phyloP scores from a whole-genome alignment of 1,284 basidiomycete species.

The Lentinula novae-zelandiae region DNA sequence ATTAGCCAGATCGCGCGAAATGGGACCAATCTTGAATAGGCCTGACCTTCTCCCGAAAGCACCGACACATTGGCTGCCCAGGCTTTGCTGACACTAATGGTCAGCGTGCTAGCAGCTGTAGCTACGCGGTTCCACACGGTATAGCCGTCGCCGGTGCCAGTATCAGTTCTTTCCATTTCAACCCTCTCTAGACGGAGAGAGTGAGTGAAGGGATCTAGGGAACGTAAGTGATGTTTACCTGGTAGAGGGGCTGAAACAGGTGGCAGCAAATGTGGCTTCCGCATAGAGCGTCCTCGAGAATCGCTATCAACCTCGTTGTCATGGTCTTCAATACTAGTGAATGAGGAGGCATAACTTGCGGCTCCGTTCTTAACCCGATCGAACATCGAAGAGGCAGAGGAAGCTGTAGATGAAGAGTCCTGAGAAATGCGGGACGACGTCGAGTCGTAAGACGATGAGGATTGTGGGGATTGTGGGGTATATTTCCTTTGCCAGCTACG shows the following conservation, averaged over 20 bases:
- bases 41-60: slow-evolving; percentile 46
- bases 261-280: slow-evolving; percentile 4
- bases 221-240: slow-evolving; percentile 10
- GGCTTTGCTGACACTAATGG: slow-evolving; percentile 53
- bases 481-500: slow-evolving; percentile 1
- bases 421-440: slow-evolving; percentile 9
- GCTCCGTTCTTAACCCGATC: slow-evolving; percentile 23
- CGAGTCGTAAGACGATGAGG: slow-evolving; percentile 3
- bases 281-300: slow-evolving; percentile 15
- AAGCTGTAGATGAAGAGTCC: slow-evolving; percentile 28
- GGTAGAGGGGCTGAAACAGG: slow-evolving; percentile 7
- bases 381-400: slow-evolving; percentile 26
- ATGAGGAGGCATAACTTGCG: slow-evolving; percentile 35
- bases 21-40: neutral
- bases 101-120: slow-evolving; percentile 48
- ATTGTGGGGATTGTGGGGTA: slow-evolving; percentile 1
- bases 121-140: slow-evolving; percentile 56
- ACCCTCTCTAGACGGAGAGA: neutral
- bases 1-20: neutral
- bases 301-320: slow-evolving; percentile 17
- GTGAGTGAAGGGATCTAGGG: neutral
- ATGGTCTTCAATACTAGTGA: slow-evolving; percentile 40
- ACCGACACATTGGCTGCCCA: slow-evolving; percentile 44
- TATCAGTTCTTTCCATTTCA: neutral
- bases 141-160: slow-evolving; percentile 33